A percentile compares a stretch with the other conserved stretches of the same genome.
These are phyloP conservation scores for Cryphonectria japonica DNA, from an alignment of 2,329 filamentous ascomycete genomes.

Conservation along the genomic window DNA sequence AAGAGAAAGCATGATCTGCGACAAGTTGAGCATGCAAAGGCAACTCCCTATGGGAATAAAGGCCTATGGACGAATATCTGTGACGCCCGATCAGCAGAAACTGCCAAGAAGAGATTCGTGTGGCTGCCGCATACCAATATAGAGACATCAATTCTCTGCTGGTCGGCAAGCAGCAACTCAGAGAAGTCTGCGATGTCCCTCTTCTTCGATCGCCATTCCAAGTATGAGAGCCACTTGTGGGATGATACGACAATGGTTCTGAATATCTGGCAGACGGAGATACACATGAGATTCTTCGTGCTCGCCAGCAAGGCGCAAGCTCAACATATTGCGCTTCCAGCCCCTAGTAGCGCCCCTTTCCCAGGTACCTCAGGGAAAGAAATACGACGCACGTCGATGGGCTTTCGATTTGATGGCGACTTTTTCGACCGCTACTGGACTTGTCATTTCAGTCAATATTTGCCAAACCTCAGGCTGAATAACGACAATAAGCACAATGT, in stretches of 20 bases:
- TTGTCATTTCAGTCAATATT: constrained; percentile 35
- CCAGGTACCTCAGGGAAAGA: constrained; percentile 13
- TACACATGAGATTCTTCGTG: constrained; percentile 37
- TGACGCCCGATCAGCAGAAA: too few relatives aligned
- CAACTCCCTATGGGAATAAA: neutral
- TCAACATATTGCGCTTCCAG: neutral
- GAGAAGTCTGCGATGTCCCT: constrained; percentile 25
- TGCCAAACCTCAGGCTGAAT: neutral
- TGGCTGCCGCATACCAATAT: neutral
- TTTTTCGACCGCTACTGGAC: constrained; percentile 42
- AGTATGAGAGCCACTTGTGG: constrained; percentile 31
- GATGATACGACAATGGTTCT: constrained; percentile 33
- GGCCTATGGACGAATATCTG: too few relatives aligned
- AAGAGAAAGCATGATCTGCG: neutral
- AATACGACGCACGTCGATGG: constrained; percentile 31
- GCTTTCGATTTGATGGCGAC: constrained; percentile 39
- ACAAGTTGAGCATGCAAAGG: neutral
- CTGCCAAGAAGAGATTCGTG: constrained; percentile 6
- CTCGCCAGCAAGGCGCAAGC: constrained; percentile 12
- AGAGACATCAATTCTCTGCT: constrained; percentile 13
- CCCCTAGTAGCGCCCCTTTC: neutral
- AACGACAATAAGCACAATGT: too few relatives aligned
- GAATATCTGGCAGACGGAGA: constrained; percentile 39
- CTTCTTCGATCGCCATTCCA: constrained; percentile 34
- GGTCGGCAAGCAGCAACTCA: neutral